Percentiles rank a stretch among this genome's conserved stretches.
These are phyloP conservation scores for Cryphonectria carpinicola DNA, from an alignment of 2,329 filamentous ascomycete genomes.

Conservation along the genomic window DNA sequence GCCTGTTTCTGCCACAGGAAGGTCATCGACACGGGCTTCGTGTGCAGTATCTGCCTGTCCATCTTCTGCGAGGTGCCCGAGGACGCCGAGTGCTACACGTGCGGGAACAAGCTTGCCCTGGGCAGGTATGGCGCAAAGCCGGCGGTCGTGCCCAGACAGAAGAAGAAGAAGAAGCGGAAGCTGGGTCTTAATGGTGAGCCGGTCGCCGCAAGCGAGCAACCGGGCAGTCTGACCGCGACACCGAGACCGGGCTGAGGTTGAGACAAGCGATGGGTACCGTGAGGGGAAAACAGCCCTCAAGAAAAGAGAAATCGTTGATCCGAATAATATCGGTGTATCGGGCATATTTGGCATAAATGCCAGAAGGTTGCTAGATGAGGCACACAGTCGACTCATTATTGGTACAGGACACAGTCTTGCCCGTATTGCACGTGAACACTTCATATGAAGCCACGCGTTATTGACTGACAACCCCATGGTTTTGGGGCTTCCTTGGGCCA, in stretches of 20 bases:
- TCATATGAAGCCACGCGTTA: background rate
- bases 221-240: slow-evolving; percentile 63
- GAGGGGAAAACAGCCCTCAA: background rate
- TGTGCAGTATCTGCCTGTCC: slow-evolving; percentile 94
- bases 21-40: slow-evolving; percentile 90
- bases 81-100: slow-evolving; percentile 77
- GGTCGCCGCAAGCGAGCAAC: slow-evolving; percentile 50
- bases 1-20: slow-evolving; percentile 95
- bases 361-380: background rate
- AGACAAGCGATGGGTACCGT: background rate
- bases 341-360: background rate
- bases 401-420: background rate
- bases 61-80: slow-evolving; percentile 77
- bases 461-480: background rate
- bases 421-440: background rate
- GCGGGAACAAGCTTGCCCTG: slow-evolving; percentile 77
- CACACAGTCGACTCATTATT: background rate
- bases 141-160: slow-evolving; percentile 71
- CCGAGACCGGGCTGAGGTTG: slow-evolving; percentile 47
- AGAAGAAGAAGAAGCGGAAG: slow-evolving; percentile 76
- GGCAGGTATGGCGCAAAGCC: slow-evolving; percentile 77
- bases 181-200: slow-evolving; percentile 51
- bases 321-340: background rate
- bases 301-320: background rate
- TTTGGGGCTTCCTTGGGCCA: background rate